phyloP scores from a whole-genome alignment of 140 eudicot genomes.

The Senecio squalidus region DNA sequence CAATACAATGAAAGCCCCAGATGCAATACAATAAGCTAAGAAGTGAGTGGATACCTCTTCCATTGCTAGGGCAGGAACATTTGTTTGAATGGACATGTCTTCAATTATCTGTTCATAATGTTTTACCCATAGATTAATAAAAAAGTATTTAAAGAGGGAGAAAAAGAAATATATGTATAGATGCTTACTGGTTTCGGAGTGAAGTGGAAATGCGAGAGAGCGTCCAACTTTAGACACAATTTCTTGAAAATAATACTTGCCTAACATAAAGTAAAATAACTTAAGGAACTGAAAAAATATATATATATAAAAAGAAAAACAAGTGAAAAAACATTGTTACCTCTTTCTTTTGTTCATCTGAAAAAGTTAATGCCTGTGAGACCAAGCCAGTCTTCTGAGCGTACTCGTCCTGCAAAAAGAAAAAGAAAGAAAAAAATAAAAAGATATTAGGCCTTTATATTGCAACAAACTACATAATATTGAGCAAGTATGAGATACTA shows the following conservation, averaged over 20 bases:
- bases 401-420: conserved; percentile 72
- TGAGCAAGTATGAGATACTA: conserved; percentile 15
- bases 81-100: conserved; percentile 86
- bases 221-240: conserved; percentile 81
- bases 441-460: background rate
- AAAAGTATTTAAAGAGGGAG: background rate
- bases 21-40: background rate
- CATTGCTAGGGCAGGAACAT: conserved; percentile 92
- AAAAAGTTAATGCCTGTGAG: conserved; percentile 63
- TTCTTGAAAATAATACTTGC: conserved; percentile 70
- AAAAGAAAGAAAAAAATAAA: conserved; percentile 10
- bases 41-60: conserved; percentile 64
- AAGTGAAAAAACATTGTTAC: conserved; percentile 20
- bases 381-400: conserved; percentile 81
- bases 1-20: background rate
- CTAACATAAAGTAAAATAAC: too few relatives aligned
- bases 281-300: conserved; percentile 5
- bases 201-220: conserved; percentile 95
- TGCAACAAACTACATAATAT: background rate
- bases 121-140: background rate
- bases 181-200: conserved; percentile 87
- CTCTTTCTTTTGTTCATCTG: conserved; percentile 86
- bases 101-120: conserved; percentile 59
- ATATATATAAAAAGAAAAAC: background rate
- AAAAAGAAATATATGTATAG: background rate